Conservation (phyloP, 345 rosid genomes). For the Aethionema arabicum region DNA sequence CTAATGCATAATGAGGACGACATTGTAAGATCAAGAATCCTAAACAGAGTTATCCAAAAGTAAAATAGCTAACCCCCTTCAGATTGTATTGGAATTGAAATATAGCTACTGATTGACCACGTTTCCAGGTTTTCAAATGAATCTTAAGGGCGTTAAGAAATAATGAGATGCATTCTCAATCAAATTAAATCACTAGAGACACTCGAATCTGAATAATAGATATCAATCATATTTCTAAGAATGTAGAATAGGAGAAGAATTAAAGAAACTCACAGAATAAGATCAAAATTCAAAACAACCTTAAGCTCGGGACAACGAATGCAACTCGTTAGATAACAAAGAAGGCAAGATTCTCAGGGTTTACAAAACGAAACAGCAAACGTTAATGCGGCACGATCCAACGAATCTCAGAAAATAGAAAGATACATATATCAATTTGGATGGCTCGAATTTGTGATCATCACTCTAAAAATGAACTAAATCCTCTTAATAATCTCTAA, state of each 20-base stretch:
- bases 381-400: slow-evolving; percentile 4
- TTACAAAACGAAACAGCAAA: not conserved
- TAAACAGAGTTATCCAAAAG: not conserved
- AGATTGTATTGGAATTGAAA: not conserved
- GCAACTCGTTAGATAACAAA: slow-evolving; percentile 17
- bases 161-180: slow-evolving; percentile 7
- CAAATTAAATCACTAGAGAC: not conserved
- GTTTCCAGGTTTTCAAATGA: not conserved
- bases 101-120: not conserved
- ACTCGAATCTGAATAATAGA: not conserved
- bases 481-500: no score
- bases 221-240: no score
- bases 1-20: not conserved
- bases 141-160: not conserved
- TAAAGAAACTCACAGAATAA: no score
- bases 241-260: no score
- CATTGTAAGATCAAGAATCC: slow-evolving; percentile 5
- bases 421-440: not conserved
- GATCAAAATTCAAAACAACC: not conserved
- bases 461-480: no score
- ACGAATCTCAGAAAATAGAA: not conserved
- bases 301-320: slow-evolving; percentile 26
- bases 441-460: not conserved
- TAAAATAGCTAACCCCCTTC: not conserved
- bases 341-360: not conserved